phyloP scores from a whole-genome alignment of 2,329 filamentous ascomycete genomes.

The Cladosporium oxysporum region DNA sequence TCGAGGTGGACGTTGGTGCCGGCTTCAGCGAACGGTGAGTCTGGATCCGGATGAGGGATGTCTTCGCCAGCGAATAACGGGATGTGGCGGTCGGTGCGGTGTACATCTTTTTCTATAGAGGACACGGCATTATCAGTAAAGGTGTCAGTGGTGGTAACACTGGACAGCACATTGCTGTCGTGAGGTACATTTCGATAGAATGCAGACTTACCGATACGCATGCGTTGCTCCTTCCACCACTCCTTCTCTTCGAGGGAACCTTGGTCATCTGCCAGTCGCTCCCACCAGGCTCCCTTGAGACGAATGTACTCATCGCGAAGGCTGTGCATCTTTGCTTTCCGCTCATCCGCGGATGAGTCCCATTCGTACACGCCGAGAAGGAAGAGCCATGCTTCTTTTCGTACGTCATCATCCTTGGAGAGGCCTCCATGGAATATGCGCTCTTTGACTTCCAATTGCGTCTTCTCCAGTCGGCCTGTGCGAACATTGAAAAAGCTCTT shows the following conservation, averaged over 20 bases:
- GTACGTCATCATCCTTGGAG: conserved; percentile 82
- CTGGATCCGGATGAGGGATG: conserved; percentile 92
- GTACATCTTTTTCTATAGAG: conserved; percentile 90
- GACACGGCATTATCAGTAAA: conserved; percentile 51
- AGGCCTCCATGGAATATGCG: conserved; percentile 95
- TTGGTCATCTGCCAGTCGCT: conserved; percentile 79
- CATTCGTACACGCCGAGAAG: conserved; percentile 89
- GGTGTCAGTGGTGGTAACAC: conserved; percentile 27
- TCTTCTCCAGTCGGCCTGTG: conserved; percentile 75
- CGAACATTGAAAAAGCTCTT: conserved; percentile 78
- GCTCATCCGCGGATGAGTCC: conserved; percentile 85
- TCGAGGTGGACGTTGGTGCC: conserved; percentile 98
- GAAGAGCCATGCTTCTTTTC: conserved; percentile 97
- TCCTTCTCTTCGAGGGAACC: conserved; percentile 81
- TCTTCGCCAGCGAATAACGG: conserved; percentile 97
- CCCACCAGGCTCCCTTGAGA: conserved; percentile 95
- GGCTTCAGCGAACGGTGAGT: conserved; percentile 87
- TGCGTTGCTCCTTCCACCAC: conserved; percentile 95
- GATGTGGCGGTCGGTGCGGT: conserved; percentile 91
- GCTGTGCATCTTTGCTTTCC: conserved; percentile 78
- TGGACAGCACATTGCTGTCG: neutral
- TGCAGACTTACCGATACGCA: conserved; percentile 75
- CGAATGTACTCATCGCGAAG: conserved; percentile 91
- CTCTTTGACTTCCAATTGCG: conserved; percentile 91
- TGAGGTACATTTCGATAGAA: neutral